Evolutionary conservation across 805 yeast species (phyloP).

Genomic region (Wickerhamomyces alni): DNA sequence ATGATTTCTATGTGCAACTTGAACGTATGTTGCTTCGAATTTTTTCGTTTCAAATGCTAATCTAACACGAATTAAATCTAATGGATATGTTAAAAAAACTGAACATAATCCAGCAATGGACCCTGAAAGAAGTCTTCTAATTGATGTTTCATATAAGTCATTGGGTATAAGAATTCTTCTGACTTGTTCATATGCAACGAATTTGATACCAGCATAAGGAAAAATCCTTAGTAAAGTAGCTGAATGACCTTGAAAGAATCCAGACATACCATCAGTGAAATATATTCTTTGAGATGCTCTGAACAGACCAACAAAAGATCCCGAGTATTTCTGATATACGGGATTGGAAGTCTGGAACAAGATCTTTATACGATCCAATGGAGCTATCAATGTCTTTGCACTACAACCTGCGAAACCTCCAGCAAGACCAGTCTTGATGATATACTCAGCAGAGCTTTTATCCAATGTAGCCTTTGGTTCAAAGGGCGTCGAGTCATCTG

Average conservation of each 20-base stretch:
- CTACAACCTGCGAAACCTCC: slow-evolving; percentile 96
- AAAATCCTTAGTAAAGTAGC: slow-evolving; percentile 87
- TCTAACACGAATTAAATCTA: slow-evolving; percentile 85
- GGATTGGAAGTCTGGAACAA: slow-evolving; percentile 94
- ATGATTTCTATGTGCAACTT: slow-evolving; percentile 18
- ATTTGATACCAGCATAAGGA: slow-evolving; percentile 96
- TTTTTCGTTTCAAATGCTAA: slow-evolving; percentile 77
- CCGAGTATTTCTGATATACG: slow-evolving; percentile 72
- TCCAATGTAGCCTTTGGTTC: slow-evolving; percentile 29
- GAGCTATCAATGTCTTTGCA: slow-evolving; percentile 95
- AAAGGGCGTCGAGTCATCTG: slow-evolving; percentile 17
- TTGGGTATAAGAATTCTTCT: slow-evolving; percentile 73
- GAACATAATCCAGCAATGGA: slow-evolving; percentile 84
- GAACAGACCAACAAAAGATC: slow-evolving; percentile 70
- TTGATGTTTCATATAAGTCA: slow-evolving; percentile 69
- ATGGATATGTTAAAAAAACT: slow-evolving; percentile 86
- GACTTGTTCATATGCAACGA: slow-evolving; percentile 93
- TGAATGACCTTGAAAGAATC: slow-evolving; percentile 93
- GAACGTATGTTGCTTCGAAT: slow-evolving; percentile 6
- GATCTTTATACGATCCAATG: slow-evolving; percentile 90
- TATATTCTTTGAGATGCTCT: slow-evolving; percentile 67
- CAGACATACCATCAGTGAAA: slow-evolving; percentile 62
- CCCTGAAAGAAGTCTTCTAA: slow-evolving; percentile 80
- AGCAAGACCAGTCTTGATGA: slow-evolving; percentile 79
- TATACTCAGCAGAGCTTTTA: slow-evolving; percentile 71